phyloP scores from a whole-genome alignment of 192 early-diverging fungal genomes.

The Coemansia sp. region DNA sequence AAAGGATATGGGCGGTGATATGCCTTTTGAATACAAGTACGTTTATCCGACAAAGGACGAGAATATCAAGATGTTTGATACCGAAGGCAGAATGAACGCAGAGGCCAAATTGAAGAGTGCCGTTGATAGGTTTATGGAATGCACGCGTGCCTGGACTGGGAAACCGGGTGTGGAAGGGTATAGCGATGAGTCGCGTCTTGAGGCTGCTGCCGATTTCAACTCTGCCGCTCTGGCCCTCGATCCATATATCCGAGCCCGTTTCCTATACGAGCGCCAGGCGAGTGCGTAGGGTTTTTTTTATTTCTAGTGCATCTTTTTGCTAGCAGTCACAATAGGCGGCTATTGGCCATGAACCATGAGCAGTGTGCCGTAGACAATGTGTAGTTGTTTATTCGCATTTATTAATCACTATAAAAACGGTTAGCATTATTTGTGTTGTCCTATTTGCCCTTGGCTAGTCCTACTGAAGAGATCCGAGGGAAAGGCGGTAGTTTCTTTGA shows the following conservation, averaged over 20 bases:
- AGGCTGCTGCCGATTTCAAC: slow-evolving; percentile 19
- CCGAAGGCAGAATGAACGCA: slow-evolving; percentile 35
- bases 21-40: slow-evolving; percentile 55
- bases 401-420: too few species aligned
- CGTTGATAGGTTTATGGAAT: slow-evolving; percentile 17
- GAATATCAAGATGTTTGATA: slow-evolving; percentile 53
- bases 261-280: slow-evolving; percentile 15
- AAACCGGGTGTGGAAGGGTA: slow-evolving; percentile 2
- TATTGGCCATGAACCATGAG: not conserved
- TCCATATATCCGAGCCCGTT: slow-evolving; percentile 50
- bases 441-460: not conserved
- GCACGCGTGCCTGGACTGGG: slow-evolving; percentile 48
- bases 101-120: slow-evolving; percentile 9
- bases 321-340: too few species aligned
- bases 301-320: too few species aligned
- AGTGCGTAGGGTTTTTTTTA: not conserved
- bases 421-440: too few species aligned
- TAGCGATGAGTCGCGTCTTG: slow-evolving; percentile 11
- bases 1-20: slow-evolving; percentile 57
- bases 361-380: too few species aligned
- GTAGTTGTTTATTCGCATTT: not conserved
- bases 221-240: slow-evolving; percentile 46
- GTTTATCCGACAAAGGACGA: slow-evolving; percentile 48
- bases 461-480: slow-evolving; percentile 17
- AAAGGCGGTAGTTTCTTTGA: slow-evolving; percentile 24